These are phyloP conservation scores for Baorangia bicolor DNA, from an alignment of 768 basidiomycete genomes.

Conservation along the genomic window DNA sequence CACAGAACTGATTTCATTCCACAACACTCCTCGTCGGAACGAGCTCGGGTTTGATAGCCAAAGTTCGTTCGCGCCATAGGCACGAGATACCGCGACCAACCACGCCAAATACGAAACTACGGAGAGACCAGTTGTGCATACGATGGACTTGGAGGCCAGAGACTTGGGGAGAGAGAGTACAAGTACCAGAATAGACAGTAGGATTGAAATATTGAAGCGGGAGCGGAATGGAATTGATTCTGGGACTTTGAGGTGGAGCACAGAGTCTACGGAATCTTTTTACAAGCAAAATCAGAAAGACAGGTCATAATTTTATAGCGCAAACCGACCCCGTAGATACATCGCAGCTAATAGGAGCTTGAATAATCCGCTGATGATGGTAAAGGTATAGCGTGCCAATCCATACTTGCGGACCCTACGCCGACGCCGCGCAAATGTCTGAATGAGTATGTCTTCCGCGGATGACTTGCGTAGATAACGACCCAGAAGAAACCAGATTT, in stretches of 20 bases:
- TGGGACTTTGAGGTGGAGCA: slow-evolving; percentile 48
- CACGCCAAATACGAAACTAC: slow-evolving; percentile 59
- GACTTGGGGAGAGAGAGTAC: slow-evolving; percentile 57
- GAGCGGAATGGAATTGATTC: slow-evolving; percentile 33
- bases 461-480: slow-evolving; percentile 66
- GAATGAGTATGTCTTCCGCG: slow-evolving; percentile 62
- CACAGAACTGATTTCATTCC: slow-evolving; percentile 64
- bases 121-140: slow-evolving; percentile 61
- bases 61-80: slow-evolving; percentile 49
- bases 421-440: slow-evolving; percentile 55
- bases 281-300: slow-evolving; percentile 9
- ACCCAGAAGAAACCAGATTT: slow-evolving; percentile 77
- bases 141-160: slow-evolving; percentile 50
- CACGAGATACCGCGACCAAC: slow-evolving; percentile 53
- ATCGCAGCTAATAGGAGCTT: slow-evolving; percentile 54
- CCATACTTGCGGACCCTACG: slow-evolving; percentile 49
- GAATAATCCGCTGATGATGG: slow-evolving; percentile 43
- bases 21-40: slow-evolving; percentile 48
- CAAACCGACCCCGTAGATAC: slow-evolving; percentile 63
- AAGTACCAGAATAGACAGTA: slow-evolving; percentile 43
- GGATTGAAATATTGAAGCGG: slow-evolving; percentile 40
- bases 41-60: slow-evolving; percentile 33
- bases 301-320: not conserved
- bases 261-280: slow-evolving; percentile 54
- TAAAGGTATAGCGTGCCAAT: slow-evolving; percentile 44